phyloP scores from a whole-genome alignment of 495 filamentous ascomycete genomes.

The Venustampulla echinocandica region DNA sequence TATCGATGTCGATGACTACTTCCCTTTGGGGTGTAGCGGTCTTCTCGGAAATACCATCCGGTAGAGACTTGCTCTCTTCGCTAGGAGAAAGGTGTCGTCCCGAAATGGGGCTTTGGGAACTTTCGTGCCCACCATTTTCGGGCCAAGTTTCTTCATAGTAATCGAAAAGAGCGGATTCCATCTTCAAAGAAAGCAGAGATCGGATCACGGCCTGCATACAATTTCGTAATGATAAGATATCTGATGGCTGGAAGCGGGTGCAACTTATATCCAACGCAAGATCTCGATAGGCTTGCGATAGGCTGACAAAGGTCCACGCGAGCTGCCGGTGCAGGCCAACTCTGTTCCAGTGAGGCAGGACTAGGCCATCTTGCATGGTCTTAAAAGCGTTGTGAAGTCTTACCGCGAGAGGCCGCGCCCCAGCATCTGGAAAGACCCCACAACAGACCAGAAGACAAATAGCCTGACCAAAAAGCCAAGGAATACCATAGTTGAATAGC shows the following conservation, averaged over 20 bases:
- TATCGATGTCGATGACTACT: slow-evolving; percentile 31
- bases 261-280: slow-evolving; percentile 44
- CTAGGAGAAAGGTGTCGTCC: no score
- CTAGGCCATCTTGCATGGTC: slow-evolving; percentile 36
- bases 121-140: neutral
- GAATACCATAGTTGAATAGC: slow-evolving; percentile 44
- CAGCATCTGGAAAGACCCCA: slow-evolving; percentile 42
- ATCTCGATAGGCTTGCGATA: slow-evolving; percentile 47
- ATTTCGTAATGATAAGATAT: slow-evolving; percentile 40
- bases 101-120: neutral
- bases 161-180: slow-evolving; percentile 35
- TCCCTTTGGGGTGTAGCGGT: slow-evolving; percentile 8
- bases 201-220: slow-evolving; percentile 44
- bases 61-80: no score
- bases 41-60: no score
- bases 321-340: slow-evolving; percentile 30
- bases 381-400: slow-evolving; percentile 35
- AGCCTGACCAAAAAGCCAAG: slow-evolving; percentile 47
- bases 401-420: slow-evolving; percentile 39
- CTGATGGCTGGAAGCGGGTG: slow-evolving; percentile 39
- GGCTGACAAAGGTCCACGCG: slow-evolving; percentile 40
- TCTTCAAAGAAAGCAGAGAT: slow-evolving; percentile 35
- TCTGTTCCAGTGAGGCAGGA: slow-evolving; percentile 32
- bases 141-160: slow-evolving; percentile 6
- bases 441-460: slow-evolving; percentile 39